Conservation (phyloP, 371 early-diverging fungal genomes). For the Mucor circinelloides region DNA sequence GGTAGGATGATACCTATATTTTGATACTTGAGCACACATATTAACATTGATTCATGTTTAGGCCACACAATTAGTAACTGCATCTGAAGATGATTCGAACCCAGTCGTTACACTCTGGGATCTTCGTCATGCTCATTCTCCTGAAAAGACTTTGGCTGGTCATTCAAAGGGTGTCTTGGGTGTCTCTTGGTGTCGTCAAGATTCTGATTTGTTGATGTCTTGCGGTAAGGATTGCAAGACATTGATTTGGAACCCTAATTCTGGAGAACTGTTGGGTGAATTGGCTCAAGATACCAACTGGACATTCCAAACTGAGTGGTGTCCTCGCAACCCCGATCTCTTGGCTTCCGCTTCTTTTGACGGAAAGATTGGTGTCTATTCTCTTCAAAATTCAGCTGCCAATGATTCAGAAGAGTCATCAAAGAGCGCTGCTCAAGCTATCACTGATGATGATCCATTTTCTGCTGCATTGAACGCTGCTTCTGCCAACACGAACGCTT, state of each 20-base stretch:
- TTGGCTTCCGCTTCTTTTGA: constrained; percentile 88
- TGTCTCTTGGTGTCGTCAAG: constrained; percentile 91
- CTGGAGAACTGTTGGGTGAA: constrained; percentile 74
- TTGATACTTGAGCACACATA: no score
- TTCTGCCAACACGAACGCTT: neutral
- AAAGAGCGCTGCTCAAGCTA: constrained; percentile 11
- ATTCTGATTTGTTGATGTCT: constrained; percentile 84
- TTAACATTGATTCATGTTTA: neutral
- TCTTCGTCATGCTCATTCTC: constrained; percentile 89
- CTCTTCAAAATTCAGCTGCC: constrained; percentile 68
- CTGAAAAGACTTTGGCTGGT: constrained; percentile 75
- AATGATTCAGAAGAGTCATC: constrained; percentile 28
- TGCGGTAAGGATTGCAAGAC: constrained; percentile 92
- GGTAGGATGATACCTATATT: constrained; percentile 45
- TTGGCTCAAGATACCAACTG: constrained; percentile 81
- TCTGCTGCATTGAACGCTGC: constrained; percentile 29
- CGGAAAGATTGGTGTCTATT: constrained; percentile 81
- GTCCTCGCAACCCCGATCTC: constrained; percentile 82
- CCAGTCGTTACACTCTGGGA: constrained; percentile 92
- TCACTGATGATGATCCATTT: constrained; percentile 9
- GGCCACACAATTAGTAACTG: constrained; percentile 34
- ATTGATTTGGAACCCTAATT: constrained; percentile 83
- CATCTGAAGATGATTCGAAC: constrained; percentile 85
- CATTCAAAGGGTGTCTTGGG: constrained; percentile 90
- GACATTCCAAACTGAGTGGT: constrained; percentile 93